Conservation (phyloP, 2,329 filamentous ascomycete species). For the Diaporthe ilicicola region DNA sequence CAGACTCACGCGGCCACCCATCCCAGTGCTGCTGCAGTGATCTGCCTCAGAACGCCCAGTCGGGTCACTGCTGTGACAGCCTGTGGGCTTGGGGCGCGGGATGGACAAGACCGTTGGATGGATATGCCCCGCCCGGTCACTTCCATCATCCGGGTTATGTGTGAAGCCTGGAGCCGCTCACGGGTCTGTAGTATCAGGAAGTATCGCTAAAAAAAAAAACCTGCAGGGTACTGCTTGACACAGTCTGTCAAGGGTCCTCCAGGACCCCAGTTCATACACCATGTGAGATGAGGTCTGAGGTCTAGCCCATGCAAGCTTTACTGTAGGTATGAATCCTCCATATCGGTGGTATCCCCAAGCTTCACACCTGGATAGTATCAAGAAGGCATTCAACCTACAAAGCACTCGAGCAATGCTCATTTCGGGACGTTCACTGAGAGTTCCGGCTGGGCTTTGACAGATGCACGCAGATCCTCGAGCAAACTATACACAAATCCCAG, state of each 20-base stretch:
- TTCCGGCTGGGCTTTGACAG: slow-evolving; percentile 15
- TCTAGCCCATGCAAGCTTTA: slow-evolving; percentile 19
- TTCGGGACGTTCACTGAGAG: slow-evolving; percentile 1
- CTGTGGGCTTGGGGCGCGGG: slow-evolving; percentile 9
- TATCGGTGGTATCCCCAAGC: slow-evolving; percentile 8
- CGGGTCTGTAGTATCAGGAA: slow-evolving; percentile 17
- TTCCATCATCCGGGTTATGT: slow-evolving; percentile 12
- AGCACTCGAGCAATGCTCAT: background rate
- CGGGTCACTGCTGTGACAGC: slow-evolving; percentile 12
- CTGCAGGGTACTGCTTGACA: slow-evolving; percentile 22
- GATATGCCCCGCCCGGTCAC: slow-evolving; percentile 2
- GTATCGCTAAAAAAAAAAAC: slow-evolving; percentile 15
- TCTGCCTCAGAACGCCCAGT: slow-evolving; percentile 10
- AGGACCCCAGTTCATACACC: slow-evolving; percentile 17
- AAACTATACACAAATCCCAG: background rate
- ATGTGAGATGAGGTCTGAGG: slow-evolving; percentile 23
- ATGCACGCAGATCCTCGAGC: background rate
- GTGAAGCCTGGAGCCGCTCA: slow-evolving; percentile 15
- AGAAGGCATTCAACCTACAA: background rate
- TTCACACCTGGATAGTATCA: slow-evolving; percentile 5
- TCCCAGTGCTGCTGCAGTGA: slow-evolving; percentile 3
- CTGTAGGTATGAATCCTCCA: slow-evolving; percentile 20
- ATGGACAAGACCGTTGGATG: background rate
- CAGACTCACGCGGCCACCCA: background rate
- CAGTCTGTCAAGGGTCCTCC: slow-evolving; percentile 9